Conservation (phyloP, 1,284 basidiomycete species). For the Hemileia vastatrix region DNA sequence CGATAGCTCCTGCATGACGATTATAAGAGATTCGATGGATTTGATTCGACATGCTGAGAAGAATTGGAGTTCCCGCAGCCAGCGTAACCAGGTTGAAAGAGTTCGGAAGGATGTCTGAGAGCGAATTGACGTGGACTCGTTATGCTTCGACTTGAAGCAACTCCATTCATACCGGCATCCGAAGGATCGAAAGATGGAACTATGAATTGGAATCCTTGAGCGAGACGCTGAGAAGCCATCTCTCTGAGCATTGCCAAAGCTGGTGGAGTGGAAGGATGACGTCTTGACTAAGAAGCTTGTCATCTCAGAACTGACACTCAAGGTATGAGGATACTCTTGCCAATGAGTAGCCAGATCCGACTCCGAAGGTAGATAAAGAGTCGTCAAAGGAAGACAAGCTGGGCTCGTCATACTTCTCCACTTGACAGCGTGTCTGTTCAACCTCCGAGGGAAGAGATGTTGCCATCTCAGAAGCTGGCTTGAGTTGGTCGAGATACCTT, state of each 20-base stretch:
- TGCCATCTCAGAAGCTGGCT: too few species aligned
- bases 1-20: conserved; percentile 34
- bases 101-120: conserved; percentile 37
- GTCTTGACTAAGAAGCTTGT: conserved; percentile 41
- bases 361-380: conserved; percentile 77
- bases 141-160: not conserved
- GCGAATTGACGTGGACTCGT: conserved; percentile 23
- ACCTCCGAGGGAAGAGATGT: too few species aligned
- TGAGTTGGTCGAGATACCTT: conserved; percentile 27
- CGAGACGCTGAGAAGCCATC: conserved; percentile 82
- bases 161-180: too few species aligned
- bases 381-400: conserved; percentile 76
- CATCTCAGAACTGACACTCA: too few species aligned
- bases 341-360: too few species aligned
- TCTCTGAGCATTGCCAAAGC: conserved; percentile 49
- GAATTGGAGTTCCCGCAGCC: conserved; percentile 38
- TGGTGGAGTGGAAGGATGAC: too few species aligned
- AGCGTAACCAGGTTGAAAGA: conserved; percentile 41
- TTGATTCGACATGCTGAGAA: conserved; percentile 40
- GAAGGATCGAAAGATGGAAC: too few species aligned
- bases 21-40: conserved; percentile 42
- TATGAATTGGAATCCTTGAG: conserved; percentile 95
- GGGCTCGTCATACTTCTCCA: conserved; percentile 41
- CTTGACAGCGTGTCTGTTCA: too few species aligned
- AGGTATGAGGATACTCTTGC: too few species aligned